phyloP scores from a whole-genome alignment of 345 rosid species.

The Brassica juncea region DNA sequence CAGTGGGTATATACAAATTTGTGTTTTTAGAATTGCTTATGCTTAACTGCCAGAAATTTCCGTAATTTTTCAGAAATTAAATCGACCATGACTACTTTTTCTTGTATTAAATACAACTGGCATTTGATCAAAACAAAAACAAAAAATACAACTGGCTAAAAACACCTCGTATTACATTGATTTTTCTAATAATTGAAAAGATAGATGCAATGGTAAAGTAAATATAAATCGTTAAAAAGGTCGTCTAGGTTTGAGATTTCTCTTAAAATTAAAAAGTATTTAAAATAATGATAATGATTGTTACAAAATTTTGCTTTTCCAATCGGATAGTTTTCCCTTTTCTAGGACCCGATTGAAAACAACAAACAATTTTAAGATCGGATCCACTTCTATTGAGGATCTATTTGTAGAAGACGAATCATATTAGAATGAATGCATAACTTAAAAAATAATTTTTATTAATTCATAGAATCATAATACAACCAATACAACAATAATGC shows the following conservation, averaged over 20 bases:
- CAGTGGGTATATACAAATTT: neutral
- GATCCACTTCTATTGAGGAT: neutral
- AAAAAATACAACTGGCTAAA: neutral
- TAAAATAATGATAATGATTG: neutral
- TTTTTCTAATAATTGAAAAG: neutral
- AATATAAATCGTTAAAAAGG: neutral
- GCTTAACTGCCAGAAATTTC: neutral
- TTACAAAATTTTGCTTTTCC: neutral
- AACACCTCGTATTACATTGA: neutral
- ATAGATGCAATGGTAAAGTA: neutral
- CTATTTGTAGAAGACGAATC: neutral
- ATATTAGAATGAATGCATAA: neutral
- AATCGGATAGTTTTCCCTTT: neutral
- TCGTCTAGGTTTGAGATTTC: conserved; percentile 1
- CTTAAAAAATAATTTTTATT: conserved; percentile 24
- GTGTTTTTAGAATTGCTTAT: neutral
- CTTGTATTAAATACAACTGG: neutral
- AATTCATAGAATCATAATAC: conserved; percentile 34
- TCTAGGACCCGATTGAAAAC: neutral
- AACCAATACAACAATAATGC: conserved; percentile 34
- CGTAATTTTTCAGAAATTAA: neutral
- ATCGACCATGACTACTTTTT: neutral
- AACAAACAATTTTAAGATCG: neutral
- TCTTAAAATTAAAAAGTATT: neutral
- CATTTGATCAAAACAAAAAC: no score